Base-by-base conservation (phyloP, 768 basidiomycete species). In the Agaricus sinodeliciosus region DNA sequence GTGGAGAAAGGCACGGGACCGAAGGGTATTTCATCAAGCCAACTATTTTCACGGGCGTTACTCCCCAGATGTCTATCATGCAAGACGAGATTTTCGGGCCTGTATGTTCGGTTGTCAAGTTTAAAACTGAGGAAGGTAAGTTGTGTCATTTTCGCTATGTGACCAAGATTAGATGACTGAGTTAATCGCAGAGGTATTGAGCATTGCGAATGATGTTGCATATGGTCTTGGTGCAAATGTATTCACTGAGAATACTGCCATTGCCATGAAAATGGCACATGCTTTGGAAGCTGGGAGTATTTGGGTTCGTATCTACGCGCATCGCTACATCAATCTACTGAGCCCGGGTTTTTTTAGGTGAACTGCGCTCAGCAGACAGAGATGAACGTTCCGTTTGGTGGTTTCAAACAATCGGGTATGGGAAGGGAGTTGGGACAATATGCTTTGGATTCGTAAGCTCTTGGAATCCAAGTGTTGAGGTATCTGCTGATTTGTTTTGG, bases 141-240 rank as follows among this genome's bases (percentile, higher is more conserved):
- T 11, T 3, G 12, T 15, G 9, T 25, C 25, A 34, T 16, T 43
- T 18, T 31, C 36, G 3, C 6, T 19, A 37, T 35, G 13, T 13
- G 6, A 6, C 19, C 12, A 15, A 12, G 25, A 8, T 26, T 18
- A 9, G 11, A 19, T 19, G 15, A 40, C 15, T 43, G 3, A 11
- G 15, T 31, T 6, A 1, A 11, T 31, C 0, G 3, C 40, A 51
- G 82, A 84, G 49, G 78, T 74, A 35, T 62, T 84, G 54, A 66
- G 66, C 37, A 70, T 77, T 62, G 91, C 88, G 42, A 94, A 94
- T 71, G 82, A 92, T 64, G 83, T 84, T 0, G 72, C 46, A 1
- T 90, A 90, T 69, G 92, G 92, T 40, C 77, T 93, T 26, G 88
- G 87, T 5, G 81, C 84, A 4, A 84, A 87, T 9, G 79, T 94